Base-by-base conservation (phyloP, 495 filamentous ascomycete species). In the Neurospora sp. region DNA sequence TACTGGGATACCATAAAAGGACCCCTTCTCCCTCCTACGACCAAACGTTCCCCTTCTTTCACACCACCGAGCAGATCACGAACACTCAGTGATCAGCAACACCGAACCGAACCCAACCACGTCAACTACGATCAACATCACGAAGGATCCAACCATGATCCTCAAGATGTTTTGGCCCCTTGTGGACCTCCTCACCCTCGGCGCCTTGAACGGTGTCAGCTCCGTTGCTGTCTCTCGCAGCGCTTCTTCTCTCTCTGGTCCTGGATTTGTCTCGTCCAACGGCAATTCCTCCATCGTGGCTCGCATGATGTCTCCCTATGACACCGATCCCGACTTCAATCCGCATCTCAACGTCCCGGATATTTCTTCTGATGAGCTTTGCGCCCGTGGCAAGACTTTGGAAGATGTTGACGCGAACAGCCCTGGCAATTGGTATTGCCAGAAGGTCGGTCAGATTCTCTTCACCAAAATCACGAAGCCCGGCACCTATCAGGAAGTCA, bases 401-500 rank as follows among this genome's bases (percentile, higher is more conserved):
- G 31, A 35, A 35, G 31, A 35, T 35, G 31, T 35, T 35, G 31
- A 35, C 31, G 31, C 31, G 3, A 5, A 35, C 31, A 35, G 31
- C 31, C 31, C 31, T 5, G 3, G 84, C 18, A 86, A 85, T 74
- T 82, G 68, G 76, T 93, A 90, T 83, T 93, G 91, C 79, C 74
- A 77, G 1, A 73, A 83, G 1, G 90, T 92, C 37, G 79, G 85
- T 35, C 82, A 84, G 3, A 88, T 93, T 78, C 85, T 83, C 1
- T 93, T 92, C 76, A 74, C 73, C n/a, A 87, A 87, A 31, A 85
- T 93, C 72, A 87, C 88, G 8, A 81, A 80, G 6, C 53, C 82
- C 14, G 90, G 91, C 20, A 77, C 78, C 40, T 94, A 92, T 79
- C 81, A 88, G 2, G 81, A 86, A 69, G 87, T 79, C 81, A 88